A percentile compares a stretch with the other conserved stretches of the same genome.
phyloP scores from a whole-genome alignment of 2,329 filamentous ascomycete genomes.

The Colletotrichum costaricense region DNA sequence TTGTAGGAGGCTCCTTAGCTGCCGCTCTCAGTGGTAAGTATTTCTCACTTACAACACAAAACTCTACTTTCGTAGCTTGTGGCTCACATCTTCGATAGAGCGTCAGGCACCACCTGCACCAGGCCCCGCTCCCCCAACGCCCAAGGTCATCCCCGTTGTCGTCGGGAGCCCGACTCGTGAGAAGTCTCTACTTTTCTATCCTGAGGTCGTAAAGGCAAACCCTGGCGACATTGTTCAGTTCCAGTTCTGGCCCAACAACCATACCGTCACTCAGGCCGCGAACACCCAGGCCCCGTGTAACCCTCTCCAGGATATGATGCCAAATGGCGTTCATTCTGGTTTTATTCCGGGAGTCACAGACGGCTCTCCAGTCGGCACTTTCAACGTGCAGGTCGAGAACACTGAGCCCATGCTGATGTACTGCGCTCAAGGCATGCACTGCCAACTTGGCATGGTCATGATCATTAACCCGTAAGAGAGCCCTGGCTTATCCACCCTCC shows the following conservation, averaged over 20 bases:
- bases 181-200: conserved; percentile 54
- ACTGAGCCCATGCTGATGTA: conserved; percentile 61
- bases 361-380: conserved; percentile 53
- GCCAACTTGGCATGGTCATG: conserved; percentile 62
- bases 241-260: conserved; percentile 56
- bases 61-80: background rate
- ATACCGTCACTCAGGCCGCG: conserved; percentile 55
- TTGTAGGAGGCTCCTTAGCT: conserved; percentile 8
- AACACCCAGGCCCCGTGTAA: conserved; percentile 56
- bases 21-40: conserved; percentile 13
- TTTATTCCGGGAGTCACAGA: conserved; percentile 52
- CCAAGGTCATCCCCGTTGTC: conserved; percentile 55
- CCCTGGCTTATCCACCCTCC: background rate
- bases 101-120: conserved; percentile 23
- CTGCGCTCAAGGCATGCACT: conserved; percentile 60
- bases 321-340: conserved; percentile 51
- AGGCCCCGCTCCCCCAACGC: conserved; percentile 15
- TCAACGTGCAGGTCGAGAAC: conserved; percentile 57
- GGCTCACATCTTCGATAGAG: background rate
- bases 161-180: conserved; percentile 67
- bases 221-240: conserved; percentile 54
- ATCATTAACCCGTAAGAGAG: conserved; percentile 58
- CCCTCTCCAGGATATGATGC: conserved; percentile 47
- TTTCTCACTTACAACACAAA: fast-evolving
- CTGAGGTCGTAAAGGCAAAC: conserved; percentile 47